Conservation (phyloP, 257 asterid genomes). For the Solanum arcanum region DNA sequence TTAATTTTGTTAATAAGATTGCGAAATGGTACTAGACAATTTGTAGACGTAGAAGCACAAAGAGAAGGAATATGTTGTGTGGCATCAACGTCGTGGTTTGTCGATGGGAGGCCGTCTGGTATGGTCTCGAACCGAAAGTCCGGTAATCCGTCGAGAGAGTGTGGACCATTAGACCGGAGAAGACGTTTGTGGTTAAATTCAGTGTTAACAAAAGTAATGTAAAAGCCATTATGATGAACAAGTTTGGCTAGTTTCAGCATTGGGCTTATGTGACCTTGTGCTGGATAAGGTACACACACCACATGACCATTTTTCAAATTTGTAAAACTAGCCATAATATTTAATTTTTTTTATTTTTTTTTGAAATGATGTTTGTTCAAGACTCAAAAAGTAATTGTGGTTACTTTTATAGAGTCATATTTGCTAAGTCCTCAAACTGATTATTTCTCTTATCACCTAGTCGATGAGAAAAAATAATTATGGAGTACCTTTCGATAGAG, state of each 20-base stretch:
- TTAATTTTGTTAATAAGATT: neutral
- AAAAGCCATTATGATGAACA: neutral
- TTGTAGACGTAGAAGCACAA: neutral
- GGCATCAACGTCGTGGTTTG: neutral
- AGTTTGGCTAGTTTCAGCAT: neutral
- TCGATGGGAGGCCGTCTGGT: neutral
- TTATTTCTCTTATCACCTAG: neutral
- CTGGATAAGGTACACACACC: neutral
- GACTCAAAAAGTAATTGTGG: neutral
- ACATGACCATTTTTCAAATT: neutral
- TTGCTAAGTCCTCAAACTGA: neutral
- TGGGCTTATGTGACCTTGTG: constrained; percentile 1
- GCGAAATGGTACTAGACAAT: neutral
- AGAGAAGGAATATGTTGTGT: neutral
- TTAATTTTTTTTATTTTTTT: neutral
- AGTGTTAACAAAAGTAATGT: neutral
- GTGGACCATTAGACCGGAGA: neutral
- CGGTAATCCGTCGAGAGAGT: neutral
- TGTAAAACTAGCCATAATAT: neutral
- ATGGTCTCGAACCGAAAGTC: neutral
- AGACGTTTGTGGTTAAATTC: neutral
- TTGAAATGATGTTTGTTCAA: neutral
- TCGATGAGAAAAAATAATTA: neutral
- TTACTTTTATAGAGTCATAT: neutral
- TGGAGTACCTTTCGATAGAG: neutral